Conservation (phyloP, 2,329 filamentous ascomycete species). For the Leptographium galeiforme region DNA sequence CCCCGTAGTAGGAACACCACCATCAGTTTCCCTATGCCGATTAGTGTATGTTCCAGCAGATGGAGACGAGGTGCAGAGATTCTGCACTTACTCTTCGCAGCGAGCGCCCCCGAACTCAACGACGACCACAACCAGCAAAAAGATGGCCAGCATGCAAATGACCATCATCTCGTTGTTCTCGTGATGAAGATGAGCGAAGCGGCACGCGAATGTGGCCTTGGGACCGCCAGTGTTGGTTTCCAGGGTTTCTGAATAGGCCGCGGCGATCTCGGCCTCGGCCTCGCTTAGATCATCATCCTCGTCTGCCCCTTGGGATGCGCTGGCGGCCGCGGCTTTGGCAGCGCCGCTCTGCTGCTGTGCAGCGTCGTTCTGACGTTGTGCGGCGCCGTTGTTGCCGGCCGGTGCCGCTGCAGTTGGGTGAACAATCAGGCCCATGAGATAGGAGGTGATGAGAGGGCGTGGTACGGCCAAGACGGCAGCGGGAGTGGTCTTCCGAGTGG, state of each 20-base stretch:
- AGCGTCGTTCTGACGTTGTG: too few relatives aligned
- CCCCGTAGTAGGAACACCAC: not conserved
- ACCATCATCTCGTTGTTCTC: slow-evolving; percentile 18
- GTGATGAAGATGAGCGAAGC: slow-evolving; percentile 9
- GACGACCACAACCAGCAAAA: slow-evolving; percentile 17
- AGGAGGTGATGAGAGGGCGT: slow-evolving; percentile 10
- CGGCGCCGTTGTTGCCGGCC: not conserved
- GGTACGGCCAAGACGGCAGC: slow-evolving; percentile 7
- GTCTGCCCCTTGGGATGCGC: not conserved
- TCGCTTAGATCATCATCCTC: not conserved
- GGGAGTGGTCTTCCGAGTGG: not conserved
- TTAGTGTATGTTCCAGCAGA: not conserved
- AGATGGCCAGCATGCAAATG: slow-evolving; percentile 17
- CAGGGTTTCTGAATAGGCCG: not conserved
- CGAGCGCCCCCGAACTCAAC: slow-evolving; percentile 16
- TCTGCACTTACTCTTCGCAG: slow-evolving; percentile 12
- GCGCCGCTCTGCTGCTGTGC: too few relatives aligned
- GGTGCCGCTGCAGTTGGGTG: not conserved
- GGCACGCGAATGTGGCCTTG: slow-evolving; percentile 12
- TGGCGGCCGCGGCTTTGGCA: not conserved
- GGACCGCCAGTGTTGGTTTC: not conserved
- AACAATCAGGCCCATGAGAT: slow-evolving; percentile 9
- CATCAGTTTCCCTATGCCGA: not conserved
- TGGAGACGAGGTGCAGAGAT: not conserved
- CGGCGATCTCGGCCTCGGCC: not conserved